Percentiles rank a stretch among this genome's conserved stretches.
phyloP scores from a whole-genome alignment of 2,329 filamentous ascomycete species.

The Penicillium sp. region DNA sequence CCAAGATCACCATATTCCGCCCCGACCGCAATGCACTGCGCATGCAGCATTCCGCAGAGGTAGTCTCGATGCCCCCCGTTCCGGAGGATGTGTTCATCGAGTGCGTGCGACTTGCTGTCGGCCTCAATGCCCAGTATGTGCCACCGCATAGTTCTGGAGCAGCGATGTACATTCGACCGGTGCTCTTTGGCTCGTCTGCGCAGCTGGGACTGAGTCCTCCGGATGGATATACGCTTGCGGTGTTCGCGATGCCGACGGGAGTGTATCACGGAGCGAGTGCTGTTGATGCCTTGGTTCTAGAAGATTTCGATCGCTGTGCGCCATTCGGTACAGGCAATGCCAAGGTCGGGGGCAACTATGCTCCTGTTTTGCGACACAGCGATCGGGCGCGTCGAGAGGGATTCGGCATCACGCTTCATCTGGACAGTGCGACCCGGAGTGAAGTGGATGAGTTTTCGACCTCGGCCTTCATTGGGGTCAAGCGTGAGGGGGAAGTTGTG shows the following conservation, averaged over 20 bases:
- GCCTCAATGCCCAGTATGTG: conserved; percentile 85
- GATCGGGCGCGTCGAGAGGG: conserved; percentile 77
- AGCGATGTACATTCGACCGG: conserved; percentile 87
- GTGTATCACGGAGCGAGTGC: conserved; percentile 91
- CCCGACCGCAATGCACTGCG: conserved; percentile 81
- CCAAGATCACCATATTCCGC: conserved; percentile 80
- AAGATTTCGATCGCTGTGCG: conserved; percentile 92
- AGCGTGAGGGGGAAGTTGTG: conserved; percentile 59
- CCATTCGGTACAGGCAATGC: conserved; percentile 85
- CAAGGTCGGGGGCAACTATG: conserved; percentile 97
- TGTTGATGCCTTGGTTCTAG: conserved; percentile 83
- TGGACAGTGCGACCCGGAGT: conserved; percentile 80
- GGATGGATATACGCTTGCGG: conserved; percentile 88
- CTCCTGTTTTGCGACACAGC: conserved; percentile 84
- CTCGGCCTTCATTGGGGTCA: conserved; percentile 84
- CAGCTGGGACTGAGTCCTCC: conserved; percentile 85
- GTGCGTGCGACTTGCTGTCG: conserved; percentile 77
- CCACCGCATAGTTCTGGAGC: conserved; percentile 87
- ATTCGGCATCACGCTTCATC: conserved; percentile 90
- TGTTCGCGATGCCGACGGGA: conserved; percentile 88
- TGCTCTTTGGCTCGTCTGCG: conserved; percentile 83
- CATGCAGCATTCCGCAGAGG: conserved; percentile 80
- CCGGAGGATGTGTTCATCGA: conserved; percentile 75
- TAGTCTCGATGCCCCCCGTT: conserved; percentile 79
- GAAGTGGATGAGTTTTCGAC: conserved; percentile 97